phyloP scores from a whole-genome alignment of 1,139 yeast genomes.

The Candida tropicalis region DNA sequence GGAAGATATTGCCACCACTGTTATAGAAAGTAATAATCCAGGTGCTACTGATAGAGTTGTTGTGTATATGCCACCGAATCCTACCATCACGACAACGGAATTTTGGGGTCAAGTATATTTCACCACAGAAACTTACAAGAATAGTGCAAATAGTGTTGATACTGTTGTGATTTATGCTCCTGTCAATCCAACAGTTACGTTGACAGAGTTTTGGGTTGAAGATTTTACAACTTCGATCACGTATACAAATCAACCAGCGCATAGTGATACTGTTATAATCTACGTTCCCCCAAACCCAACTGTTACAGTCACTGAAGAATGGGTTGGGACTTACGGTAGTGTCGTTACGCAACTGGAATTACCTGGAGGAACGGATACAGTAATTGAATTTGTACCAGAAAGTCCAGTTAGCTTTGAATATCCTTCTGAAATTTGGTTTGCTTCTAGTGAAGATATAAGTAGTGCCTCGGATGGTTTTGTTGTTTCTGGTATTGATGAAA shows the following conservation, averaged over 20 bases:
- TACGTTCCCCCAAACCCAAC: constrained; percentile 20
- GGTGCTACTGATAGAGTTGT: constrained; percentile 15
- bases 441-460: too few species aligned
- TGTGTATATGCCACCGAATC: constrained; percentile 18
- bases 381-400: constrained; percentile 11
- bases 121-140: constrained; percentile 13
- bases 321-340: background rate
- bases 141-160: constrained; percentile 17
- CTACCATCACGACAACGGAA: constrained; percentile 4
- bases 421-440: too few species aligned
- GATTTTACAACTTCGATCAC: constrained; percentile 13
- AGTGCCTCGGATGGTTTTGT: too few species aligned
- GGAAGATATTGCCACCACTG: constrained; percentile 12
- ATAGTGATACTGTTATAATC: constrained; percentile 20
- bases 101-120: constrained; percentile 13
- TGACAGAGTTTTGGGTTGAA: constrained; percentile 16
- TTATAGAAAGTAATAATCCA: constrained; percentile 13
- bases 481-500: too few species aligned
- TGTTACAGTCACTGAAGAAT: constrained; percentile 16
- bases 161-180: constrained; percentile 18
- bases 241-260: constrained; percentile 7
- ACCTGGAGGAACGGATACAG: background rate
- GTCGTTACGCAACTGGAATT: background rate
- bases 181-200: background rate
- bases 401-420: constrained; percentile 15